phyloP scores from a whole-genome alignment of 225 moss, liverwort and hornwort genomes.

The Straminergon stramineum region DNA sequence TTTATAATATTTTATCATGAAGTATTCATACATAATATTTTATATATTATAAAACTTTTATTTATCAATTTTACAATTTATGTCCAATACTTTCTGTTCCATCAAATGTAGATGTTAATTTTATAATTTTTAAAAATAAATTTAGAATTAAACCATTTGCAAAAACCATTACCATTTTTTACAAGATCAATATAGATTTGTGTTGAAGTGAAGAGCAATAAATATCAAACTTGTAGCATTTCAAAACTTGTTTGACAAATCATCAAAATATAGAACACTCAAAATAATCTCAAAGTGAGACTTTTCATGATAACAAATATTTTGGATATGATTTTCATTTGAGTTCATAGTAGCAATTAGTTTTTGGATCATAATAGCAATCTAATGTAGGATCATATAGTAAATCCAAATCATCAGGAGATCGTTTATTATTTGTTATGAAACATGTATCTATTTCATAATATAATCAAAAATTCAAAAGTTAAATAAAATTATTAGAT shows the following conservation, averaged over 20 bases:
- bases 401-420: slow-evolving; percentile 60
- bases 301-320: not conserved
- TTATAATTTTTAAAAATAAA: not conserved
- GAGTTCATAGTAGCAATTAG: slow-evolving; percentile 82
- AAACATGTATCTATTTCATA: not conserved
- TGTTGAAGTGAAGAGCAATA: not conserved
- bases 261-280: no score
- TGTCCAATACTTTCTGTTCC: no score
- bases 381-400: slow-evolving; percentile 75
- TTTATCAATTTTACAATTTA: not conserved
- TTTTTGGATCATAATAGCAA: slow-evolving; percentile 95
- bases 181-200: not conserved
- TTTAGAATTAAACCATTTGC: not conserved
- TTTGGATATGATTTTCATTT: slow-evolving; percentile 3
- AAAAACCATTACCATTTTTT: not conserved
- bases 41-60: not conserved
- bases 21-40: not conserved
- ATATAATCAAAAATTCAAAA: not conserved
- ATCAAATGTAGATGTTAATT: not conserved
- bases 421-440: not conserved
- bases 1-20: not conserved
- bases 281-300: not conserved
- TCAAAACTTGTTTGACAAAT: not conserved
- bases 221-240: not conserved
- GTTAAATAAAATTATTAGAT: accelerated